Base-by-base conservation (phyloP, 108 stramenopile genomes). In the Asterionellopsis glacialis region DNA sequence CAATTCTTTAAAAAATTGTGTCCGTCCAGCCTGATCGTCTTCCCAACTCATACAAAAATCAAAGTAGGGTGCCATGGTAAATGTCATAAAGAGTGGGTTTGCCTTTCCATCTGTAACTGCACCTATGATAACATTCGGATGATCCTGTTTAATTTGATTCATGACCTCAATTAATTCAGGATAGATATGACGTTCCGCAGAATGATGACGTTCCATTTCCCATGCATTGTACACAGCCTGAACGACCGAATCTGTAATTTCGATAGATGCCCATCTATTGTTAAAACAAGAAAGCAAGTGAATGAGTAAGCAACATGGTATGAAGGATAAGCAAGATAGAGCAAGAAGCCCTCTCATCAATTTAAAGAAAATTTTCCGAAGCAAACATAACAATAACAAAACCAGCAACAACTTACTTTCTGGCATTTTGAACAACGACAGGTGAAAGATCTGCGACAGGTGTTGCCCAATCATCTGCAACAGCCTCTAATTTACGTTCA, bases 1-100 rank as follows among this genome's bases (percentile, higher is more conserved):
- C 44, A 93, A 59, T 41, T 93, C 92, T 40, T 79, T 78, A 63
- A 88, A 93, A 51, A 93, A 93, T 55, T 85, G 63, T 41, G 70
- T 69, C 16, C 88, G 68, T 22, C 85, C 80, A 14, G 75, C 82
- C n/a, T 84, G 82, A 64, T 94, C 81, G 43, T 91, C 93, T 50
- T 94, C 93, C 89, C 93, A 90, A 33, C 71, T 76, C 80, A 94
- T 81, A 55, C 85, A 87, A 63, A 94, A 94, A 61, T 91, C 90
- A 68, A 94, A 94, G 59, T 83, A 89, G 9, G 85, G 85, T 9
- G 89, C 87, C 11, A 94, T 70, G 25, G 84, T 89, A 72, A 93
- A 93, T 0, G 88, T 87, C 89, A 94, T 94, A 41, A 89, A 57
- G 60, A 76, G 51, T 0, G 93, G 93, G 64, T 94, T 91, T 57